Conservation (phyloP, 192 early-diverging fungal species). For the Backusella sp. region DNA sequence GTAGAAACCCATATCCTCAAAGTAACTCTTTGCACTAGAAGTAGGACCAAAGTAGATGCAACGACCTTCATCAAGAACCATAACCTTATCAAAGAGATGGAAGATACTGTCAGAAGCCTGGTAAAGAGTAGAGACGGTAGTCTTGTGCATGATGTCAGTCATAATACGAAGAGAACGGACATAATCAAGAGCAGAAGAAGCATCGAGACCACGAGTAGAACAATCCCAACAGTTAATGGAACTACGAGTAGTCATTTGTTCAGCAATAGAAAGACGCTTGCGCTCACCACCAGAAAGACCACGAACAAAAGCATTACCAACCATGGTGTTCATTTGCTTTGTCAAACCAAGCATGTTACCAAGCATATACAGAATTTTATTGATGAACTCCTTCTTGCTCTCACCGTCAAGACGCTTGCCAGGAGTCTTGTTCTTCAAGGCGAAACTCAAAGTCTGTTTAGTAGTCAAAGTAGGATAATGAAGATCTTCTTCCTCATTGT, state of each 20-base stretch:
- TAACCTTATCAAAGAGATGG: slow-evolving; percentile 60
- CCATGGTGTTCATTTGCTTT: slow-evolving; percentile 59
- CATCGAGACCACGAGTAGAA: slow-evolving; percentile 75
- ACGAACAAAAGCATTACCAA: slow-evolving; percentile 72
- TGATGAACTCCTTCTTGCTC: slow-evolving; percentile 20
- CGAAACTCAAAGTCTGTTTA: slow-evolving; percentile 73
- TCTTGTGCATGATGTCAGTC: slow-evolving; percentile 64
- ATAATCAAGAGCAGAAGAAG: slow-evolving; percentile 80
- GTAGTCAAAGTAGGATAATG: slow-evolving; percentile 73
- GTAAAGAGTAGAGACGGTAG: slow-evolving; percentile 62
- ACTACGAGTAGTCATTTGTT: slow-evolving; percentile 64
- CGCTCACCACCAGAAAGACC: slow-evolving; percentile 75
- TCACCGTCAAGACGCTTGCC: slow-evolving; percentile 44
- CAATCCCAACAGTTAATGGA: slow-evolving; percentile 69
- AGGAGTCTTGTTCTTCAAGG: slow-evolving; percentile 70
- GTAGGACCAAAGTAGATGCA: slow-evolving; percentile 60
- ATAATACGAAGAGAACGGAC: slow-evolving; percentile 68
- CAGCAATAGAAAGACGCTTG: slow-evolving; percentile 76
- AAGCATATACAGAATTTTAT: slow-evolving; percentile 51
- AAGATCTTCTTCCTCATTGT: slow-evolving; percentile 68
- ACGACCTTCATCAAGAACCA: slow-evolving; percentile 68
- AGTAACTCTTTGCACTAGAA: slow-evolving; percentile 48
- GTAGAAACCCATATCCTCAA: slow-evolving; percentile 48
- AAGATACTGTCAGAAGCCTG: slow-evolving; percentile 75
- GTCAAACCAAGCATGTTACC: slow-evolving; percentile 56